phyloP scores from a whole-genome alignment of 148 eudicot species.

The Chenopodium suecicum region DNA sequence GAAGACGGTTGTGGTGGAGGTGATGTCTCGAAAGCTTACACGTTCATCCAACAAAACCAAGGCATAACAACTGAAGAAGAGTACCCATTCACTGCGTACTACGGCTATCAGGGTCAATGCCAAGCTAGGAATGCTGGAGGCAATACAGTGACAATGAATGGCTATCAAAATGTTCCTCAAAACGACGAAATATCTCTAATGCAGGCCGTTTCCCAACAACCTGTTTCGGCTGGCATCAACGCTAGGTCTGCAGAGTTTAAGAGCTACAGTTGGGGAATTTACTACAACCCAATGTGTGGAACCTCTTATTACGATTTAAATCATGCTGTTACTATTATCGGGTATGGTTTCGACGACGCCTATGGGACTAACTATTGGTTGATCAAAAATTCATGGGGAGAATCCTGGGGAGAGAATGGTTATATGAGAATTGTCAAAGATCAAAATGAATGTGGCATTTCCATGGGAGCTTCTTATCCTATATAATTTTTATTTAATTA shows the following conservation, averaged over 20 bases:
- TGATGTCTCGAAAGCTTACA: constrained; percentile 28
- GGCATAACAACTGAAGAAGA: constrained; percentile 42
- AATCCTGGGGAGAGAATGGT: constrained; percentile 40
- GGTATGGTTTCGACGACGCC: constrained; percentile 24
- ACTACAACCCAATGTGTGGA: constrained; percentile 31
- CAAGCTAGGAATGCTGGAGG: neutral
- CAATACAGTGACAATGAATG: neutral
- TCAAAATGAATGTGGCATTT: constrained; percentile 22
- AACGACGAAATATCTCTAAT: constrained; percentile 28
- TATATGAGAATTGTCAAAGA: constrained; percentile 30
- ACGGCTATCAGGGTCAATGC: constrained; percentile 19
- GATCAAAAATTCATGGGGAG: constrained; percentile 42
- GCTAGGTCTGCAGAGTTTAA: constrained; percentile 26
- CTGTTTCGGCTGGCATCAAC: constrained; percentile 33
- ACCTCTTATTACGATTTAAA: neutral
- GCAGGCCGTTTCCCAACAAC: constrained; percentile 39
- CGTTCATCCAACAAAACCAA: constrained; percentile 33
- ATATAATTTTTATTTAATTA: too few species aligned
- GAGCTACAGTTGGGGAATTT: constrained; percentile 23
- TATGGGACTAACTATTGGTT: constrained; percentile 36
- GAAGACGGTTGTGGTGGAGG: constrained; percentile 20
- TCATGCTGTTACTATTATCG: constrained; percentile 35
- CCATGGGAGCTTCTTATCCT: neutral
- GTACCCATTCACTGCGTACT: constrained; percentile 32
- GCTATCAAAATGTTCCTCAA: constrained; percentile 30